Evolutionary conservation across 106 monocot genomes (phyloP), one percentile per base, ranked within the genome.

Genomic region (Posidonia australis): DNA sequence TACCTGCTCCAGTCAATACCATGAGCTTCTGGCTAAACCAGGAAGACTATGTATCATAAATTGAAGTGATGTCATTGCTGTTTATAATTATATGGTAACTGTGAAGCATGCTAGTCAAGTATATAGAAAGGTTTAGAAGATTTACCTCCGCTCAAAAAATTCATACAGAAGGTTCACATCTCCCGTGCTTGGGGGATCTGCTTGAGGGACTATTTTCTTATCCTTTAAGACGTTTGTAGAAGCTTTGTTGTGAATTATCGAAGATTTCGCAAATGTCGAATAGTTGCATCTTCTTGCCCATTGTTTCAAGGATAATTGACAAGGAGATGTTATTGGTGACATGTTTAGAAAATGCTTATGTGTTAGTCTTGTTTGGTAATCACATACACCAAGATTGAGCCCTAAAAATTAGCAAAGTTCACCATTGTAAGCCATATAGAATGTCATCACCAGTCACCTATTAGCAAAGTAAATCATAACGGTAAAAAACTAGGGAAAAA

Each of bases 1-100:
- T 71, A 58, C 98, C 98, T 70, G 98, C 98, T 79, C 91, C 91
- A 62, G 98, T 98, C 71, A 98, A 71, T 30, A 98, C 87, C 77
- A 88, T 77, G 56, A 98, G 79, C 71, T 83, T 91, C 18, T 70
- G 61, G 54, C 98, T 98, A 81, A 46, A 44, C n/a, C 19, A 64
- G 46, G 46, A 46, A 64, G 6, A 18, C 10, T 10, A 27, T 27
- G 26, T 28, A 16, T 28, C 16, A 57, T 57, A 5, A 5, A 12
- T 26, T 57, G 26, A 28, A 27, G 16, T 57, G 27, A 28, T 30
- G 57, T 57, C 26, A 27, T 28, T 57, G 24, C 57, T 32, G n/a
- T 28, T 28, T 31, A 53, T n/a, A 36, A 36, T 1, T 23, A 10
- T 24, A 9, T 21, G 19, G 1, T 21, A 49, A 21, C 11, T 53